Percentiles rank a stretch among this genome's conserved stretches.
Evolutionary conservation across 805 yeast species (phyloP).

Genomic region (Saturnispora hagleri): DNA sequence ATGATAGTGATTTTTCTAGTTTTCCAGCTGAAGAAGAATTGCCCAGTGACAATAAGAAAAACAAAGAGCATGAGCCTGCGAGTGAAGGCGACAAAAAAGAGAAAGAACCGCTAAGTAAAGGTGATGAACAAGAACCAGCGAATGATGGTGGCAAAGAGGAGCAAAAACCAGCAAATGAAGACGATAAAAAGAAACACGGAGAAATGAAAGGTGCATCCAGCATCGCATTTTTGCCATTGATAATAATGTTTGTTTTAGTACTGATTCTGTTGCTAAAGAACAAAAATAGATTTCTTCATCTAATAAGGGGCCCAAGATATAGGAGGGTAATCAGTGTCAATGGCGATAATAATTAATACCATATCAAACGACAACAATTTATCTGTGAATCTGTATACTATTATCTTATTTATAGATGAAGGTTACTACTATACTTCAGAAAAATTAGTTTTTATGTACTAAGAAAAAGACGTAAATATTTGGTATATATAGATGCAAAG

Average conservation of each 20-base stretch:
- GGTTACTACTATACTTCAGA: neutral
- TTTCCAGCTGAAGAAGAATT: neutral
- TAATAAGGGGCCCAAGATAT: conserved; percentile 25
- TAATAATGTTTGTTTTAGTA: neutral
- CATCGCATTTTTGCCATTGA: conserved; percentile 3
- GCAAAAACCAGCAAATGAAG: neutral
- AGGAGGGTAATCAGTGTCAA: conserved; percentile 14
- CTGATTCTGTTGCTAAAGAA: conserved; percentile 10
- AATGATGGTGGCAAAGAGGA: neutral
- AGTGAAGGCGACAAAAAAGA: neutral
- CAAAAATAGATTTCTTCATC: conserved; percentile 15
- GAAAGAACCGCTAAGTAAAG: neutral
- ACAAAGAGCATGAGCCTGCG: neutral
- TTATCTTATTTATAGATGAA: neutral
- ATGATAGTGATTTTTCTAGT: conserved; percentile 1
- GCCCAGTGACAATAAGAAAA: neutral
- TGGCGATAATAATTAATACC: neutral
- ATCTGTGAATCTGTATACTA: neutral
- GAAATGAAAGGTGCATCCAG: conserved; percentile 2
- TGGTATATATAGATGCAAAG: neutral
- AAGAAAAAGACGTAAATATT: neutral
- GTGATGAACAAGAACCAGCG: neutral
- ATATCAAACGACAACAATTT: neutral
- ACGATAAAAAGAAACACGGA: neutral
- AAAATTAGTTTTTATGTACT: no score